Percentiles rank a stretch among this genome's conserved stretches.
Evolutionary conservation across 306 rosid species (phyloP).

Genomic region (Sphenostylis stenocarpa): DNA sequence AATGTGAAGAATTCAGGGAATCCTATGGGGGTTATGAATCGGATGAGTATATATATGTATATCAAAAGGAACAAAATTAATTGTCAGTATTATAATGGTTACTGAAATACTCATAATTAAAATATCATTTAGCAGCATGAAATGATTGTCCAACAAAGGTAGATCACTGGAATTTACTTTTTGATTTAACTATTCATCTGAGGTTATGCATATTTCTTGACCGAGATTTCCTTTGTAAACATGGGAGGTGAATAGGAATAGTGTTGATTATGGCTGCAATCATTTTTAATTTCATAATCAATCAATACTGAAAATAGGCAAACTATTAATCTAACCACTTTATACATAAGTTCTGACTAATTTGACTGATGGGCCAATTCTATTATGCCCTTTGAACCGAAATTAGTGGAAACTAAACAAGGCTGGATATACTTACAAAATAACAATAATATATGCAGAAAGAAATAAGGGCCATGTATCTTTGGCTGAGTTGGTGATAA

Average conservation of each 20-base stretch:
- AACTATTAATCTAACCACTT: constrained; percentile 22
- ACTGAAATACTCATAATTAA: background rate
- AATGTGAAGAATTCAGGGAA: constrained; percentile 49
- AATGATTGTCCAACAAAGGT: constrained; percentile 13
- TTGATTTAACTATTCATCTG: background rate
- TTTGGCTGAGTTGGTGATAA: constrained; percentile 4
- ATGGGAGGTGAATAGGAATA: constrained; percentile 15
- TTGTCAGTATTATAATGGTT: background rate
- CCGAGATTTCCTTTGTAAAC: background rate
- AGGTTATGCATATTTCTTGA: background rate
- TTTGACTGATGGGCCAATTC: constrained; percentile 23
- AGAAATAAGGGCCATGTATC: background rate
- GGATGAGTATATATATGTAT: background rate
- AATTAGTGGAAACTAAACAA: constrained; percentile 18
- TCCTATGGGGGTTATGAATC: constrained; percentile 47
- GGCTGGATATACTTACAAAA: background rate
- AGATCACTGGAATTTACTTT: background rate
- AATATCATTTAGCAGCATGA: background rate
- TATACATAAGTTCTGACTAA: background rate
- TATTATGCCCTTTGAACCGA: background rate
- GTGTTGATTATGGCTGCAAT: constrained; percentile 17
- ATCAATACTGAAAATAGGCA: background rate
- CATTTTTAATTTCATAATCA: constrained; percentile 23
- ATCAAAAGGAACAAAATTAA: background rate
- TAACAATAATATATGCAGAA: background rate